phyloP scores from a whole-genome alignment of 106 monocot genomes.

The Dendrobium nobile region DNA sequence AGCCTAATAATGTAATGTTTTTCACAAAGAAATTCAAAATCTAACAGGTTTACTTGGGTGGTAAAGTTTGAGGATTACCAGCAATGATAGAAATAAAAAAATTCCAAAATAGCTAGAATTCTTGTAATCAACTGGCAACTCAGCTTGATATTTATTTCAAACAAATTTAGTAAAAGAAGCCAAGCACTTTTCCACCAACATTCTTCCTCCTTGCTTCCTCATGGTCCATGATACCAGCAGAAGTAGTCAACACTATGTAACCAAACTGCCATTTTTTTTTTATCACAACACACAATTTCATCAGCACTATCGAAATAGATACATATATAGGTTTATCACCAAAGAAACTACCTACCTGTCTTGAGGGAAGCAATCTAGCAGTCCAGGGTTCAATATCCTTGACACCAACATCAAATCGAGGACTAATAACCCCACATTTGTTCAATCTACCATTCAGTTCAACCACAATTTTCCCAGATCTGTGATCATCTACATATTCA shows the following conservation, averaged over 20 bases:
- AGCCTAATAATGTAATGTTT: too few species aligned
- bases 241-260: conserved; percentile 51
- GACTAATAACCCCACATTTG: conserved; percentile 71
- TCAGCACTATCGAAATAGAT: too few species aligned
- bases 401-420: conserved; percentile 59
- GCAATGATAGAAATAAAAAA: too few species aligned
- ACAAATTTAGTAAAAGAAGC: conserved; percentile 40
- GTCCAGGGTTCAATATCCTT: conserved; percentile 75
- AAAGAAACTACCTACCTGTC: conserved; percentile 30
- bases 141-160: too few species aligned
- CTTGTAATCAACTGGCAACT: too few species aligned
- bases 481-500: conserved; percentile 71
- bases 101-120: too few species aligned
- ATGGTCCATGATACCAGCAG: conserved; percentile 61
- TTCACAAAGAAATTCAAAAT: too few species aligned
- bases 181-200: conserved; percentile 56
- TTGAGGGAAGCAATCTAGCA: conserved; percentile 56
- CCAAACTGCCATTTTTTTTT: conserved; percentile 10
- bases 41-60: too few species aligned
- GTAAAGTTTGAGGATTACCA: too few species aligned
- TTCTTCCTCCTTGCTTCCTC: conserved; percentile 70
- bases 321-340: too few species aligned
- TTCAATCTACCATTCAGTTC: conserved; percentile 58
- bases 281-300: too few species aligned
- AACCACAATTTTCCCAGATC: conserved; percentile 59